phyloP scores from a whole-genome alignment of 2,329 filamentous ascomycete species.

The Sporothrix brunneoviolacea region DNA sequence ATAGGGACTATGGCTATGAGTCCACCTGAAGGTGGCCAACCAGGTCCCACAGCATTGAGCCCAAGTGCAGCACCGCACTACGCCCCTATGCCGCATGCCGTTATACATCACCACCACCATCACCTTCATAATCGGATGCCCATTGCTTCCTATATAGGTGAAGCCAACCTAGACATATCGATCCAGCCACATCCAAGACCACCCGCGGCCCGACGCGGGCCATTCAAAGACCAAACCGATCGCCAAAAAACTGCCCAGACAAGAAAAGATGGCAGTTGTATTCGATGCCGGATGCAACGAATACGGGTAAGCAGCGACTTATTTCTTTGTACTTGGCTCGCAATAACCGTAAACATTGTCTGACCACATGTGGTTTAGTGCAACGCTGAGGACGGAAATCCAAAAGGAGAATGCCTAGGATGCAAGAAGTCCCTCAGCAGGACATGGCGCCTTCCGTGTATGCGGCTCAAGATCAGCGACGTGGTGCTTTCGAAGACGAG shows the following conservation, averaged over 20 bases:
- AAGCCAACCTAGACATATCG: conserved; percentile 27
- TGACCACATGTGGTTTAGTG: conserved; percentile 37
- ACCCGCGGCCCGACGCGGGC: conserved; percentile 39
- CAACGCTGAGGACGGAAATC: conserved; percentile 41
- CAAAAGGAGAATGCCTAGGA: conserved; percentile 43
- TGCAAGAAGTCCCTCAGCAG: conserved; percentile 48
- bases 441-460: conserved; percentile 48
- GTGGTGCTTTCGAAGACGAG: conserved; percentile 52
- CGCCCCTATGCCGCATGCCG: not conserved
- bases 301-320: too few species aligned
- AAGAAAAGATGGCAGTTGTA: conserved; percentile 51
- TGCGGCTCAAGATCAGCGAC: conserved; percentile 55
- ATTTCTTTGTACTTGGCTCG: too few species aligned
- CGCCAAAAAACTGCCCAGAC: conserved; percentile 51
- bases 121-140: not conserved
- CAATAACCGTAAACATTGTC: too few species aligned
- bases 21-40: too few species aligned
- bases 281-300: conserved; percentile 55
- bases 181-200: conserved; percentile 24
- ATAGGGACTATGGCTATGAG: too few species aligned
- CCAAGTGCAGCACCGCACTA: not conserved
- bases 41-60: not conserved
- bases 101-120: not conserved
- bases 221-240: conserved; percentile 46
- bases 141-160: not conserved